Evolutionary conservation across 1,284 basidiomycete genomes (phyloP).

Genomic region (Papiliotrema flavescens): DNA sequence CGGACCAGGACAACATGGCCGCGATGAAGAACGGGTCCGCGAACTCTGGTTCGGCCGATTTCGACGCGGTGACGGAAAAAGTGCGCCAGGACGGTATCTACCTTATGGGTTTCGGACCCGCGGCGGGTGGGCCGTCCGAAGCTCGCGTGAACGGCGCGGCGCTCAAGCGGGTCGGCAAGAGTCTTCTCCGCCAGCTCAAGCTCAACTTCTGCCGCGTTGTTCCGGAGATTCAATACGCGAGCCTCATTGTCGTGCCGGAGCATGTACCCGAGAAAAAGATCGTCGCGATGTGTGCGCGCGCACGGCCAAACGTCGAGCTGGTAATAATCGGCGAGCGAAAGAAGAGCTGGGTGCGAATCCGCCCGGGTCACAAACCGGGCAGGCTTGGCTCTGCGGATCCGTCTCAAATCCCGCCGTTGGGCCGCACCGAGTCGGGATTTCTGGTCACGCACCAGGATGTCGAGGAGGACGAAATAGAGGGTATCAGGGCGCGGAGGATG

Average conservation of each 20-base stretch:
- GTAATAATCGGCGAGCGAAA: conserved; percentile 16
- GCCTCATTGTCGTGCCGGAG: conserved; percentile 27
- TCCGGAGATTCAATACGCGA: conserved; percentile 22
- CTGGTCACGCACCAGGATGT: neutral
- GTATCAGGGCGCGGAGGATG: conserved; percentile 3
- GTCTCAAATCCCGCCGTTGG: neutral
- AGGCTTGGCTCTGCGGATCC: neutral
- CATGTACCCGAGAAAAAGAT: conserved; percentile 8
- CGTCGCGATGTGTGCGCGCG: conserved; percentile 11
- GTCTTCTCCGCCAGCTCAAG: conserved; percentile 29
- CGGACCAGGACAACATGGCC: conserved; percentile 12
- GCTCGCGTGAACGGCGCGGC: neutral
- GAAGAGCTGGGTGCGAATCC: no score
- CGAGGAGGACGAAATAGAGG: neutral
- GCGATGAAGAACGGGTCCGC: neutral
- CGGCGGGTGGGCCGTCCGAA: neutral
- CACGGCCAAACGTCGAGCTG: conserved; percentile 20
- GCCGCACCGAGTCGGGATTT: neutral
- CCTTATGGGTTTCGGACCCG: conserved; percentile 24
- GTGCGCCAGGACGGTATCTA: conserved; percentile 28
- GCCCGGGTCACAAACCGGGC: neutral
- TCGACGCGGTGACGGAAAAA: neutral
- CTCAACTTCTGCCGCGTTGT: conserved; percentile 27
- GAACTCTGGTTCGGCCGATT: neutral
- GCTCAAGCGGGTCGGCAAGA: conserved; percentile 29